Base-by-base conservation (phyloP, 306 rosid species). In the Malus sylvestris region DNA sequence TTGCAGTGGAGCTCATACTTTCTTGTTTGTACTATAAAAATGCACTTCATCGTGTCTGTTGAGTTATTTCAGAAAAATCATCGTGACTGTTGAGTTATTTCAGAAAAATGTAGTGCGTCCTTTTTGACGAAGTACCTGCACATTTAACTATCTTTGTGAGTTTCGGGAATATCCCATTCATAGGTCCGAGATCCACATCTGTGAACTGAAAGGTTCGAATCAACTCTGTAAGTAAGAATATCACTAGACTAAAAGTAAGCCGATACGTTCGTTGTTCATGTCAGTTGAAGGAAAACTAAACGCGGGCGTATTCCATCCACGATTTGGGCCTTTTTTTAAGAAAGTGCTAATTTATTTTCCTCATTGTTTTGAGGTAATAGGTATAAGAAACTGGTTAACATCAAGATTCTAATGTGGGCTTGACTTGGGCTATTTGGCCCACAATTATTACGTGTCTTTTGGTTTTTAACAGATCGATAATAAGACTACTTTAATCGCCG, bases 31-130 rank as follows among this genome's bases (percentile, higher is more conserved):
- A 52, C 58, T 12, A 40, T 15, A 25, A 22, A 15, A 15, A 35
- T 60, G 49, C 53, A 44, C 67, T 46, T 66, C 14, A 33, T n/a
- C 46, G 5, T 68, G 14, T 16, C 29, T 40, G 35, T 40, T 76
- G 70, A 55, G 66, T 40, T 66, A n/a, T 20, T 68, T 77, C 74
- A 25, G 29, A 19, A 62, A 7, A 33, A 40, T 66, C 14, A 33
- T n/a, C 46, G 5, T 68, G 14, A 23, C 29, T 40, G 35, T 40
- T 76, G 70, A 55, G 66, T 40, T 66, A n/a, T 27, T 77, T 77
- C 74, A 25, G 29, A 19, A 62, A 14, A 33, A 42, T 14, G 4
- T 52, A 18, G 23, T 29, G 57, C 3, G 33, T 35, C 38, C 18
- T 66, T 65, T 62, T 74, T 23, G 18, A 20, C 25, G 4, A 78